Evolutionary conservation across 768 basidiomycete genomes (phyloP).

Genomic region (Astraeus odoratus): DNA sequence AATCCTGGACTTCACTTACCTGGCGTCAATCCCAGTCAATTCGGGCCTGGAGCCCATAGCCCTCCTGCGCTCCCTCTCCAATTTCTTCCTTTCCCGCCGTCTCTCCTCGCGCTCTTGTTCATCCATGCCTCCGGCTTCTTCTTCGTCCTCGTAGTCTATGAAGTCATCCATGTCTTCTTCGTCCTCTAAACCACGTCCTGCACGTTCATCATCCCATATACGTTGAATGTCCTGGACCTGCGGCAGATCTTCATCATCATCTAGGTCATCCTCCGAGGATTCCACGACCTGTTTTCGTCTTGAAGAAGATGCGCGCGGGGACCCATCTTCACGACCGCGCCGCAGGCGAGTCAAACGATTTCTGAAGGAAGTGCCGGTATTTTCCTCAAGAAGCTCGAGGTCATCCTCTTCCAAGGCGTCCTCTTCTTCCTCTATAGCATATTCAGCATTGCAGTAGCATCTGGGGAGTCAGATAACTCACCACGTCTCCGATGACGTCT

Average conservation of each 20-base stretch:
- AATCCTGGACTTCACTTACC: conserved; percentile 40
- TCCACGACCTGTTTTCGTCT: conserved; percentile 54
- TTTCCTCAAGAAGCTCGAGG: conserved; percentile 77
- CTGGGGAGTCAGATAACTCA: conserved; percentile 21
- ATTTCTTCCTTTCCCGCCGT: conserved; percentile 54
- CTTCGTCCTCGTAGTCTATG: conserved; percentile 73
- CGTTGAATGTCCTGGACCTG: conserved; percentile 55
- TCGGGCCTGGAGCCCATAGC: conserved; percentile 61
- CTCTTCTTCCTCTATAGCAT: conserved; percentile 40
- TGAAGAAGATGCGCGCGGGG: conserved; percentile 58
- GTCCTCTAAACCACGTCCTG: conserved; percentile 39
- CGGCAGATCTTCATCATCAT: conserved; percentile 44
- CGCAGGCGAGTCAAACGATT: conserved; percentile 70
- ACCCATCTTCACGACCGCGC: conserved; percentile 66
- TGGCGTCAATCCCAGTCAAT: conserved; percentile 74
- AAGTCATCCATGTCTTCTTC: conserved; percentile 68
- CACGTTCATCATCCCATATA: conserved; percentile 75
- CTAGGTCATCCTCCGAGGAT: conserved; percentile 74
- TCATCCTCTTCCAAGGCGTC: conserved; percentile 81
- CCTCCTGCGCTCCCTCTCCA: conserved; percentile 61
- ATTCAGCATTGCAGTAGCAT: conserved; percentile 9
- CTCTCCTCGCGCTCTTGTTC: conserved; percentile 73
- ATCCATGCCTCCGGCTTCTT: conserved; percentile 73
- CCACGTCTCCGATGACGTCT: conserved; percentile 52
- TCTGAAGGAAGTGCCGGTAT: conserved; percentile 76